Evolutionary conservation across 148 eudicot genomes (phyloP).

Genomic region (Chenopodium berlandieri): DNA sequence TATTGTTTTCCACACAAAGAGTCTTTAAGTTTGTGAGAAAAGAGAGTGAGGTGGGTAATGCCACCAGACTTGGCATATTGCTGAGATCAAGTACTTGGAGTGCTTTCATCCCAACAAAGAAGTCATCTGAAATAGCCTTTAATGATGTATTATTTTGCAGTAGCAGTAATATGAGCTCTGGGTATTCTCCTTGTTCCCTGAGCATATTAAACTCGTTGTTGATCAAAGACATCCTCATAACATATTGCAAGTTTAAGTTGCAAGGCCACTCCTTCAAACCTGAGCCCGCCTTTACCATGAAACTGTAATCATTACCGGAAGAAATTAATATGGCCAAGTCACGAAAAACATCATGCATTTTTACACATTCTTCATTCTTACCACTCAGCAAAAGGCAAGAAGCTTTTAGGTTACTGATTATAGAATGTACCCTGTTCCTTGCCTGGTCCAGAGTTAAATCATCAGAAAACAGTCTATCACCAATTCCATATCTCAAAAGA

Average conservation of each 20-base stretch:
- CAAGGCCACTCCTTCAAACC: constrained; percentile 32
- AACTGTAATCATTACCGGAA: constrained; percentile 23
- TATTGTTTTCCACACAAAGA: constrained; percentile 27
- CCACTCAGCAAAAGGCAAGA: constrained; percentile 32
- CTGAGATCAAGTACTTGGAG: constrained; percentile 38
- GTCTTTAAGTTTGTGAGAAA: constrained; percentile 36
- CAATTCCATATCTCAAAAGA: constrained; percentile 39
- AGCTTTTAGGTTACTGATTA: constrained; percentile 36
- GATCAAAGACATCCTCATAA: constrained; percentile 39
- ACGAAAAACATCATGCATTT: constrained; percentile 49
- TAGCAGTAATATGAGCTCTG: constrained; percentile 31
- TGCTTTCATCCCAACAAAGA: constrained; percentile 38
- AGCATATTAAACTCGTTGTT: constrained; percentile 19
- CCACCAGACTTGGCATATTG: constrained; percentile 17
- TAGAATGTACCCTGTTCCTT: constrained; percentile 34
- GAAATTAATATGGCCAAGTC: constrained; percentile 45
- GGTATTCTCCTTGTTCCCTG: constrained; percentile 23
- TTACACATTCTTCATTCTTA: constrained; percentile 24
- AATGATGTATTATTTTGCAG: constrained; percentile 22
- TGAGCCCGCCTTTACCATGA: constrained; percentile 30
- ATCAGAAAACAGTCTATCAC: constrained; percentile 37
- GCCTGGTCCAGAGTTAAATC: constrained; percentile 31
- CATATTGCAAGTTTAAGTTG: constrained; percentile 22
- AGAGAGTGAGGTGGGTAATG: constrained; percentile 29
- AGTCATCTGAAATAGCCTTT: constrained; percentile 21